Percentiles rank a stretch among this genome's conserved stretches.
These are phyloP conservation scores for Verticillium albo-atrum DNA, from an alignment of 2,329 filamentous ascomycete species.

Conservation along the genomic window DNA sequence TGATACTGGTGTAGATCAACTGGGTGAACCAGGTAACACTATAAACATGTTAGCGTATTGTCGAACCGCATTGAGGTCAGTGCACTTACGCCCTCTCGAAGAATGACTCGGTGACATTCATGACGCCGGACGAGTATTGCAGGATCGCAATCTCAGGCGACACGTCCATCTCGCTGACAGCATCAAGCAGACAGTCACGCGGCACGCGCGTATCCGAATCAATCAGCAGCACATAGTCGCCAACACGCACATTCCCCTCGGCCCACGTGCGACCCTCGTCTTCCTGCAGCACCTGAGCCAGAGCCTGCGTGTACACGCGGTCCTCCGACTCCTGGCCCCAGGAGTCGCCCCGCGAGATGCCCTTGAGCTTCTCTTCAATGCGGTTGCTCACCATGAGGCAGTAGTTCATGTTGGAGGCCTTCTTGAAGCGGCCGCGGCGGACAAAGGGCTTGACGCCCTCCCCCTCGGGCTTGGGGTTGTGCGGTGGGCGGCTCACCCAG, in stretches of 20 bases:
- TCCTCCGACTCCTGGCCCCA: constrained; percentile 35
- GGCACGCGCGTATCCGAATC: constrained; percentile 69
- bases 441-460: constrained; percentile 43
- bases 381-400: constrained; percentile 49
- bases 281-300: constrained; percentile 41
- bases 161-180: constrained; percentile 67
- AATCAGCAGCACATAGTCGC: constrained; percentile 61
- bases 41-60: constrained; percentile 21
- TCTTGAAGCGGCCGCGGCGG: constrained; percentile 59
- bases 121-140: constrained; percentile 69
- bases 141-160: constrained; percentile 67
- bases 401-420: constrained; percentile 67
- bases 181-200: constrained; percentile 62
- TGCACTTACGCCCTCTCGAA: constrained; percentile 57
- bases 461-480: constrained; percentile 29
- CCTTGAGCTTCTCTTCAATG: constrained; percentile 48
- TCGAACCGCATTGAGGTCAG: neutral
- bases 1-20: constrained; percentile 69
- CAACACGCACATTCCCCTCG: constrained; percentile 51
- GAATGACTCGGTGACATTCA: constrained; percentile 68
- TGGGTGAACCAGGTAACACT: constrained; percentile 74
- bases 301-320: constrained; percentile 37
- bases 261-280: constrained; percentile 51
- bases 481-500: constrained; percentile 47
- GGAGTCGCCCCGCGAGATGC: constrained; percentile 30